Conservation (phyloP, 441 rosid species). For the Gossypium schwendimanii region DNA sequence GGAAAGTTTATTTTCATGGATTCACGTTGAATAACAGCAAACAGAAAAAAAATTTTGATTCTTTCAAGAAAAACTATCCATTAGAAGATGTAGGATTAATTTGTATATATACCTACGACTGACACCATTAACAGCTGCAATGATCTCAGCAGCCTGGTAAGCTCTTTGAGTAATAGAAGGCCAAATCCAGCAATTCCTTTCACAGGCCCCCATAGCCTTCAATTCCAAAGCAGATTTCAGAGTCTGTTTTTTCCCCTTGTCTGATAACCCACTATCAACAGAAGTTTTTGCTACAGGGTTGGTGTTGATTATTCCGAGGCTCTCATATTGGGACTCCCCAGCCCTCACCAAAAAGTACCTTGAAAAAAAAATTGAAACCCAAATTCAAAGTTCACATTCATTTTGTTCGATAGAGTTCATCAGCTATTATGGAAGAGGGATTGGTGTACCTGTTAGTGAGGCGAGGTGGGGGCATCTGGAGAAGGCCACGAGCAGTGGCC, state of each 20-base stretch:
- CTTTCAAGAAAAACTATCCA: background rate
- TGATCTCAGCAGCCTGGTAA: slow-evolving; percentile 87
- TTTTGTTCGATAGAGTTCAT: background rate
- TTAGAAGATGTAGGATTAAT: background rate
- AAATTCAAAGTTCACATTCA: background rate
- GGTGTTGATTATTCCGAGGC: slow-evolving; percentile 73
- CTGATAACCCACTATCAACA: slow-evolving; percentile 71
- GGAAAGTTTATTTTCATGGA: background rate
- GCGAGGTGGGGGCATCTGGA: slow-evolving; percentile 63
- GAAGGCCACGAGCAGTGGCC: slow-evolving; percentile 56
- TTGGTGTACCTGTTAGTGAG: slow-evolving; percentile 42
- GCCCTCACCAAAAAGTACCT: slow-evolving; percentile 86
- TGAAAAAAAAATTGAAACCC: slow-evolving; percentile 9
- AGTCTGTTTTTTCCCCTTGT: slow-evolving; percentile 74
- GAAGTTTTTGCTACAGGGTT: slow-evolving; percentile 86
- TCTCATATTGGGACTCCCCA: slow-evolving; percentile 78
- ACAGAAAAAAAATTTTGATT: background rate
- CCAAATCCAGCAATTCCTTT: slow-evolving; percentile 83
- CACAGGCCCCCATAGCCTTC: slow-evolving; percentile 72
- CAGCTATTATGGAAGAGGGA: background rate
- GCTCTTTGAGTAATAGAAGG: slow-evolving; percentile 95
- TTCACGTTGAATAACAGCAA: background rate
- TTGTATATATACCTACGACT: slow-evolving; percentile 49
- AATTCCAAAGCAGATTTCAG: slow-evolving; percentile 59
- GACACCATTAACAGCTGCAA: slow-evolving; percentile 64